Conservation (phyloP, 177 flowering plant genomes). For the Vitis hybrid region DNA sequence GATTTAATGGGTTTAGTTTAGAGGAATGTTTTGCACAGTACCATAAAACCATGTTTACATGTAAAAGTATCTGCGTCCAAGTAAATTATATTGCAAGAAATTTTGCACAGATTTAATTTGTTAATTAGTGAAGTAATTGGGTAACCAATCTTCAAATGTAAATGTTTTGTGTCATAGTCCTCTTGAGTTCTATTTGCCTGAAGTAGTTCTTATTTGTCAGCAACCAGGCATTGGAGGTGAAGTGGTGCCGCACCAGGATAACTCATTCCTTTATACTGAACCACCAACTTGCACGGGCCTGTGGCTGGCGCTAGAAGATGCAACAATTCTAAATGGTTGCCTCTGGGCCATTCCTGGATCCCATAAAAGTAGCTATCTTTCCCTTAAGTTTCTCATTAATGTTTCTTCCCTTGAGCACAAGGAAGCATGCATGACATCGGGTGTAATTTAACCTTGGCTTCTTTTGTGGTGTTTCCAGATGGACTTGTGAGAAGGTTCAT, state of each 20-base stretch:
- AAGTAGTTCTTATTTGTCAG: constrained; percentile 30
- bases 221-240: constrained; percentile 99
- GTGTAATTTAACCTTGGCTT: neutral
- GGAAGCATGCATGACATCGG: neutral
- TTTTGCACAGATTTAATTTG: no score
- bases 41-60: no score
- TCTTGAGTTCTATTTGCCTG: neutral
- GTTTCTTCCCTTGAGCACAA: neutral
- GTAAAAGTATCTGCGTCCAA: no score
- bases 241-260: constrained; percentile 97
- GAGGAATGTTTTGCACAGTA: no score
- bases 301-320: constrained; percentile 96
- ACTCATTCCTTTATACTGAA: constrained; percentile 85
- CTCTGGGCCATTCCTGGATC: constrained; percentile 97
- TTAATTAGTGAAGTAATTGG: no score
- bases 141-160: no score
- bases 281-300: constrained; percentile 90
- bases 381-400: neutral
- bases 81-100: no score
- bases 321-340: constrained; percentile 80
- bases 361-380: constrained; percentile 59
- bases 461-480: constrained; percentile 41
- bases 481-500: constrained; percentile 93
- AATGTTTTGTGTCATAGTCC: neutral
- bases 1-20: no score